Conservation (phyloP, 768 basidiomycete species). For the Goffeauzyma gilvescens region DNA sequence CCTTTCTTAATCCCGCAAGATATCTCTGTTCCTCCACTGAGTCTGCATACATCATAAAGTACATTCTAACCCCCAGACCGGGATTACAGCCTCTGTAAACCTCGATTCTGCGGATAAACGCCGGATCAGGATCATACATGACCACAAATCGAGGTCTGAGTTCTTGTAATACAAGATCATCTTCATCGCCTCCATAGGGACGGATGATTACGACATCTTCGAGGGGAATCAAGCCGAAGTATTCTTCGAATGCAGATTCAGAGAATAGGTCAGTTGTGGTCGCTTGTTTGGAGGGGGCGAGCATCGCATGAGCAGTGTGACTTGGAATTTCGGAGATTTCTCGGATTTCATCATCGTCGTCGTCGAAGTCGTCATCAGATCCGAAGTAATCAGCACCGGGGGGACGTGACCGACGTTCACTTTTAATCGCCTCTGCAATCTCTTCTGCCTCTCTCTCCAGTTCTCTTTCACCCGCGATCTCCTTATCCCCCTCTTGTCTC, state of each 20-base stretch:
- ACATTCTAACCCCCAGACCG: conserved; percentile 65
- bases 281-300: conserved; percentile 8
- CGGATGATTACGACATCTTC: conserved; percentile 69
- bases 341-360: no score
- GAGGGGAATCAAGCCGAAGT: conserved; percentile 60
- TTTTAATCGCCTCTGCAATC: conserved; percentile 41
- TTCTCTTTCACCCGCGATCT: conserved; percentile 28
- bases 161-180: conserved; percentile 72
- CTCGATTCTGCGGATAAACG: conserved; percentile 81
- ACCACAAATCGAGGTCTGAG: conserved; percentile 78
- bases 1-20: conserved; percentile 63
- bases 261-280: conserved; percentile 14
- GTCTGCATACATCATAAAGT: conserved; percentile 85
- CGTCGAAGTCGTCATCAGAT: no score
- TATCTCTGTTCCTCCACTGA: conserved; percentile 94
- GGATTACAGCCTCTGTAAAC: conserved; percentile 72
- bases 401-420: no score
- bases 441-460: conserved; percentile 39
- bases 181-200: conserved; percentile 76
- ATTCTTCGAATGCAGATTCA: conserved; percentile 46
- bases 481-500: conserved; percentile 8
- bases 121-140: conserved; percentile 85
- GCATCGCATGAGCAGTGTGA: no score
- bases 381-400: no score
- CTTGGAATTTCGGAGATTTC: no score